Conservation (phyloP, 305 asterid genomes). For the Fraxinus nigra region DNA sequence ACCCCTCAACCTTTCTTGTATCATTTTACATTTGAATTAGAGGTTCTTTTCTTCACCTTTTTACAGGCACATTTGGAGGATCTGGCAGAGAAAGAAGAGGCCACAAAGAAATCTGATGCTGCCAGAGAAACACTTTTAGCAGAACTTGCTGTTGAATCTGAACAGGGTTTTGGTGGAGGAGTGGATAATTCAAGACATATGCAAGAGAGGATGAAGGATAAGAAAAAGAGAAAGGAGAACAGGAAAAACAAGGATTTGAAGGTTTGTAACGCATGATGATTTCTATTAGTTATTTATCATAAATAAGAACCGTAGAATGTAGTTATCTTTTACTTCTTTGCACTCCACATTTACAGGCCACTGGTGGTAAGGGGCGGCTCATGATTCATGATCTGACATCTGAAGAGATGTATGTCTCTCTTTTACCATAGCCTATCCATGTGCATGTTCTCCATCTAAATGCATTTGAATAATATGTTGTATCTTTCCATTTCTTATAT, state of each 20-base stretch:
- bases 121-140: conserved; percentile 92
- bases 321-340: conserved; percentile 10
- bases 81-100: conserved; percentile 90
- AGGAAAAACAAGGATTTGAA: conserved; percentile 68
- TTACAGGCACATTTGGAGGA: conserved; percentile 72
- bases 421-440: conserved; percentile 1
- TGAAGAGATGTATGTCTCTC: conserved; percentile 58
- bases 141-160: conserved; percentile 82
- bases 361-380: conserved; percentile 45
- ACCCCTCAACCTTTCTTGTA: conserved; percentile 10
- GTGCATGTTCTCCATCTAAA: conserved; percentile 15
- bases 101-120: conserved; percentile 92
- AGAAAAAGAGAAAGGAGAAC: conserved; percentile 65
- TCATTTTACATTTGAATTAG: conserved; percentile 17
- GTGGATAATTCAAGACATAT: conserved; percentile 50
- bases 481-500: not conserved
- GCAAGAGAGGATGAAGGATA: conserved; percentile 68
- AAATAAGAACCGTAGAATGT: conserved; percentile 21
- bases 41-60: conserved; percentile 25
- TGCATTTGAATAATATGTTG: not conserved
- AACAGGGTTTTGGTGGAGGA: conserved; percentile 47
- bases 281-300: conserved; percentile 13
- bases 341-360: conserved; percentile 46
- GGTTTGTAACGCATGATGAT: conserved; percentile 41
- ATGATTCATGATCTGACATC: conserved; percentile 27